A percentile compares a stretch with the other conserved stretches of the same genome.
Evolutionary conservation across 768 basidiomycete species (phyloP).

Genomic region (Sistotremastrum niveocremeum): DNA sequence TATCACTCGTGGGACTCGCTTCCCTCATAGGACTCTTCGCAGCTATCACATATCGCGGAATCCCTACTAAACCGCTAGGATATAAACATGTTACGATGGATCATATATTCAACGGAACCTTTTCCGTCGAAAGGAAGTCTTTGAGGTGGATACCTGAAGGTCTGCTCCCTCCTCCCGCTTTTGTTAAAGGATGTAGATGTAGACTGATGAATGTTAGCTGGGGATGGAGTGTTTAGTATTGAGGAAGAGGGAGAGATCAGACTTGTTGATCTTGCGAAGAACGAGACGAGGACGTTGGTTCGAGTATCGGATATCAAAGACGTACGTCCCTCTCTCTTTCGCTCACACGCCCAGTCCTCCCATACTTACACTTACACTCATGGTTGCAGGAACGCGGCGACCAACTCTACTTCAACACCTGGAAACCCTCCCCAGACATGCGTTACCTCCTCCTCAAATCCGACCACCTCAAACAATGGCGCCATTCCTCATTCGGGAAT

Average conservation of each 20-base stretch:
- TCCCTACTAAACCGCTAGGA: constrained; percentile 27
- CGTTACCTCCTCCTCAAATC: constrained; percentile 76
- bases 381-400: constrained; percentile 37
- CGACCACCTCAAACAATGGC: constrained; percentile 83
- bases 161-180: constrained; percentile 19
- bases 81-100: constrained; percentile 68
- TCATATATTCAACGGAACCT: constrained; percentile 89
- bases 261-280: constrained; percentile 70
- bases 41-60: constrained; percentile 54
- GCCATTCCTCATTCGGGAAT: constrained; percentile 79
- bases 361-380: constrained; percentile 1
- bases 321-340: constrained; percentile 26
- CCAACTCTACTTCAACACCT: constrained; percentile 38
- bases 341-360: too few species aligned
- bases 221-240: constrained; percentile 83
- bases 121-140: constrained; percentile 28
- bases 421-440: constrained; percentile 88
- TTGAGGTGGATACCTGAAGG: constrained; percentile 91
- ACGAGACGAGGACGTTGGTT: constrained; percentile 51
- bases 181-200: constrained; percentile 1
- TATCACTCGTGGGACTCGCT: constrained; percentile 45
- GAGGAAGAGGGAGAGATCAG: constrained; percentile 49
- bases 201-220: constrained; percentile 39
- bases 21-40: constrained; percentile 65
- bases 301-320: constrained; percentile 44